Conservation (phyloP, 2,329 filamentous ascomycete species). For the Emergomyces africanus region DNA sequence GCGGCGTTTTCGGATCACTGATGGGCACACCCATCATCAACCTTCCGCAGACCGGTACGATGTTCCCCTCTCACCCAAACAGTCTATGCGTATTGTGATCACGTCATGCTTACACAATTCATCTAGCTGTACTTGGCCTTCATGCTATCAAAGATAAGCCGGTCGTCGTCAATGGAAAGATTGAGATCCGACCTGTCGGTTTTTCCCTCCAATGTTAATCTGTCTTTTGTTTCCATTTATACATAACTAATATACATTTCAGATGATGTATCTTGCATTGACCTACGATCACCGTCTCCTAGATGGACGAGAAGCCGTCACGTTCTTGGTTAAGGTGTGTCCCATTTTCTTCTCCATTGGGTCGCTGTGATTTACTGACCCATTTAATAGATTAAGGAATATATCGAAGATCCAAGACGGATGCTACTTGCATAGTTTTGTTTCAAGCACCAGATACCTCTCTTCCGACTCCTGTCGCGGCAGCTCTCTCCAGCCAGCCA, state of each 20-base stretch:
- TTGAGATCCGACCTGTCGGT: slow-evolving; percentile 71
- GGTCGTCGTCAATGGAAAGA: slow-evolving; percentile 79
- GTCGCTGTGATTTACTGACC: slow-evolving; percentile 5
- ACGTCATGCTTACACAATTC: slow-evolving; percentile 12
- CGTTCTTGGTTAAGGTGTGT: slow-evolving; percentile 73
- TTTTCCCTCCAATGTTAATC: background rate
- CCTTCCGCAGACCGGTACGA: slow-evolving; percentile 64
- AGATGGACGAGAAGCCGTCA: slow-evolving; percentile 88
- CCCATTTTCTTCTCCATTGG: background rate
- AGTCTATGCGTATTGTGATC: slow-evolving; percentile 2
- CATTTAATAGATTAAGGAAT: slow-evolving; percentile 60
- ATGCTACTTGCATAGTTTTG: slow-evolving; percentile 56
- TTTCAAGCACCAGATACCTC: background rate
- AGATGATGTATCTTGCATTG: slow-evolving; percentile 97
- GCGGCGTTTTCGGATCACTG: slow-evolving; percentile 90
- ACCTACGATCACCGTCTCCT: slow-evolving; percentile 96
- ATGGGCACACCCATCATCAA: slow-evolving; percentile 99
- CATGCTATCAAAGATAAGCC: slow-evolving; percentile 95
- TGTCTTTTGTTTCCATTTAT: background rate
- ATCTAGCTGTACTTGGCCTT: slow-evolving; percentile 63
- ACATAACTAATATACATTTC: background rate
- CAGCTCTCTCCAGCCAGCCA: background rate
- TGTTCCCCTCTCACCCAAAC: background rate
- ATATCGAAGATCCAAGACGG: slow-evolving; percentile 84
- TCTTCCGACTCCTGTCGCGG: background rate